Percentiles rank a stretch among this genome's conserved stretches.
Evolutionary conservation across 1,284 basidiomycete genomes (phyloP).

Genomic region (Cryptococcus sp.): DNA sequence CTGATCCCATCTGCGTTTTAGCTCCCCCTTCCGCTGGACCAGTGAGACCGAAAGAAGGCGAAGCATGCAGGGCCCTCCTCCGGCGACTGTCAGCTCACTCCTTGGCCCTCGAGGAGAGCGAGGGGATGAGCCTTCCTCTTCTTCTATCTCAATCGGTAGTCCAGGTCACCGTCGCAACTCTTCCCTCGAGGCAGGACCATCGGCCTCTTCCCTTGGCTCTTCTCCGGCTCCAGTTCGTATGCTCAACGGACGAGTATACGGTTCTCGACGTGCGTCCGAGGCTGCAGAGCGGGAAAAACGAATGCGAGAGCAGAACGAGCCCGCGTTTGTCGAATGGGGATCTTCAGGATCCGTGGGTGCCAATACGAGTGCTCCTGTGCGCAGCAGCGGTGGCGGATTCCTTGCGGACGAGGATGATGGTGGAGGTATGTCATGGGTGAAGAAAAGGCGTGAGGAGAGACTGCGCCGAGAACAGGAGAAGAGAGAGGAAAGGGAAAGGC

Average conservation of each 20-base stretch:
- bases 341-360: slow-evolving; percentile 17
- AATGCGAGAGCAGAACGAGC: slow-evolving; percentile 37
- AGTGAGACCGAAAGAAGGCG: slow-evolving; percentile 35
- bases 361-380: background rate
- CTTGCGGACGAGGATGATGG: slow-evolving; percentile 49
- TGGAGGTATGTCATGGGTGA: slow-evolving; percentile 54
- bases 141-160: slow-evolving; percentile 1
- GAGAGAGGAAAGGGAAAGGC: slow-evolving; percentile 20
- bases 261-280: slow-evolving; percentile 44
- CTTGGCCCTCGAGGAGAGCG: slow-evolving; percentile 11
- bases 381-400: slow-evolving; percentile 11
- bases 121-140: slow-evolving; percentile 2
- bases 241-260: slow-evolving; percentile 54
- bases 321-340: slow-evolving; percentile 53
- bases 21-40: slow-evolving; percentile 46
- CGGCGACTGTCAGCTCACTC: slow-evolving; percentile 14
- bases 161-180: slow-evolving; percentile 33
- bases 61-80: slow-evolving; percentile 33
- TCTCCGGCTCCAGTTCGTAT: slow-evolving; percentile 42
- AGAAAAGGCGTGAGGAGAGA: slow-evolving; percentile 46
- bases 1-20: slow-evolving; percentile 8
- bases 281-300: slow-evolving; percentile 34
- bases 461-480: slow-evolving; percentile 34
- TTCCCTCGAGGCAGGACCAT: slow-evolving; percentile 24
- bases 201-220: slow-evolving; percentile 6